Base-by-base conservation (phyloP, 768 basidiomycete species). In the Leccinum truebloodii region DNA sequence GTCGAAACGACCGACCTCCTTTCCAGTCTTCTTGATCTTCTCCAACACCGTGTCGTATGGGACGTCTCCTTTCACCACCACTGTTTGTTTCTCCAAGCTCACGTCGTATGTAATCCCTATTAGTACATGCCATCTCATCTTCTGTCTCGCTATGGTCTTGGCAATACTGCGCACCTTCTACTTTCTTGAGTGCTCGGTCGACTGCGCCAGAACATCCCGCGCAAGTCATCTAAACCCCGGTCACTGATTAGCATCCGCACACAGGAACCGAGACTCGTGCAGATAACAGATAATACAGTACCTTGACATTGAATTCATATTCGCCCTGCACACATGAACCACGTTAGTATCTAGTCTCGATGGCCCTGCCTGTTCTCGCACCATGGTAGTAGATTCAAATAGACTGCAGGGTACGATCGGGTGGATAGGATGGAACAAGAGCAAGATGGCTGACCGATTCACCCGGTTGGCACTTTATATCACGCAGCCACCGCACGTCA, bases 21-120 rank as follows among this genome's bases (percentile, higher is more conserved):
- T 95, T 64, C 94, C 94, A 10, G 94, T 96, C 84, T 94, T 95
- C 81, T 85, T 84, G 70, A 96, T 92, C 79, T 81, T 90, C 55
- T 77, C 86, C 13, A 84, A 74, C 51, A 94, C 78, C 3, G 79
- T 79, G 0, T 92, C 90, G 71, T 89, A 91, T 18, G 81, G 67
- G 10, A 84, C 77, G 3, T 77, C 73, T 12, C 85, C 85, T 10
- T 72, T 86, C 52, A 95, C 92, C 55, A 83, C 55, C 57, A 95
- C 94, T 69, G 83, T 82, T 71, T 95, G 91, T 41, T 76, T 84
- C 30, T 83, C 86, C 37, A 94, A 82, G 68, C 69, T 78, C 64
- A 95, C 86, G 4, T 77, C 71, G 76, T 79, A 94, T 3, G 77
- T 76, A 20, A 78, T 69, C 3, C 51, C 59, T 49, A 28, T 28